A percentile compares a stretch with the other conserved stretches of the same genome.
Evolutionary conservation across 208 protist genomes (phyloP).

Genomic region (Novymonas esmeraldas): DNA sequence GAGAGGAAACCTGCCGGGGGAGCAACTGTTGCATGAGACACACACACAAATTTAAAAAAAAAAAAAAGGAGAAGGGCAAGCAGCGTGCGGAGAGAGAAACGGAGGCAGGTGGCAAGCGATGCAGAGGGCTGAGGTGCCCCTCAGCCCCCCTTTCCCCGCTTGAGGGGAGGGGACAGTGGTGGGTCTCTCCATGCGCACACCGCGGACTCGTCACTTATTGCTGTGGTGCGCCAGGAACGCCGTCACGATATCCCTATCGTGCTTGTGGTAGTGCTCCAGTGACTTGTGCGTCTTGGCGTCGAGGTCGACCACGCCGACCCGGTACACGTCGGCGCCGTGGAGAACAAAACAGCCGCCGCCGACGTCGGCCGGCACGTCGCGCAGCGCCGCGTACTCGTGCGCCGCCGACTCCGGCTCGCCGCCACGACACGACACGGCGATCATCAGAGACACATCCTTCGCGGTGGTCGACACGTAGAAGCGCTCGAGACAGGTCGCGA

Average conservation of each 20-base stretch:
- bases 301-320: conserved; percentile 74
- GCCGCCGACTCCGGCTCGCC: conserved; percentile 6
- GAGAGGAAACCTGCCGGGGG: too few relatives aligned
- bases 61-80: too few relatives aligned
- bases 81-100: too few relatives aligned
- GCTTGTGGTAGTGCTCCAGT: conserved; percentile 58
- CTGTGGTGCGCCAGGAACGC: conserved; percentile 34
- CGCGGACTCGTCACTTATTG: neutral
- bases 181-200: too few relatives aligned
- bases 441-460: conserved; percentile 69
- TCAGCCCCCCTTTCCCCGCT: too few relatives aligned
- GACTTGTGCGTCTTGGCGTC: conserved; percentile 73
- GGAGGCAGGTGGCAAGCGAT: too few relatives aligned
- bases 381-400: conserved; percentile 1
- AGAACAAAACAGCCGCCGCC: conserved; percentile 28
- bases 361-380: neutral
- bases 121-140: too few relatives aligned
- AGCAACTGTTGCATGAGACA: too few relatives aligned
- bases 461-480: conserved; percentile 80
- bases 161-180: too few relatives aligned
- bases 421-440: conserved; percentile 36
- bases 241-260: conserved; percentile 48
- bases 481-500: conserved; percentile 46
- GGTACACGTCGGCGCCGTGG: conserved; percentile 31
- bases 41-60: too few relatives aligned